A percentile compares a stretch with the other conserved stretches of the same genome.
These are phyloP conservation scores for Aspergillus steynii DNA, from an alignment of 495 filamentous ascomycete species.

Conservation along the genomic window DNA sequence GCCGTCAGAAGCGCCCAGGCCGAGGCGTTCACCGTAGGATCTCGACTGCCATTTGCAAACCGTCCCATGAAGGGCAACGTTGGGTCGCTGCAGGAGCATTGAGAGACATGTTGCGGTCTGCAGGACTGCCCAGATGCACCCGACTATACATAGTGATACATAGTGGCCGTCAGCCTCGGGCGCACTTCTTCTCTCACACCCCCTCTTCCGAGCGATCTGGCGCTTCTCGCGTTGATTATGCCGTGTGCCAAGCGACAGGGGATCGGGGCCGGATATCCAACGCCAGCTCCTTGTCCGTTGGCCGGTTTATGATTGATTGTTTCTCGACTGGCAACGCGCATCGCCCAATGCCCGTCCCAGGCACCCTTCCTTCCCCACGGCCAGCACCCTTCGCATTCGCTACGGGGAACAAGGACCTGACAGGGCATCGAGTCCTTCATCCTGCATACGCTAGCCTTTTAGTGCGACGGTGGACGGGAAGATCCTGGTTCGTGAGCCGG, in stretches of 20 bases:
- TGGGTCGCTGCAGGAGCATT: not conserved
- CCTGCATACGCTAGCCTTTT: not conserved
- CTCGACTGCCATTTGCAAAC: conserved; percentile 20
- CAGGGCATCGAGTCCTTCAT: not conserved
- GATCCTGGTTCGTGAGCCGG: not conserved
- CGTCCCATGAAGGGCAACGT: conserved; percentile 12
- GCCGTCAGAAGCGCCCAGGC: conserved; percentile 28
- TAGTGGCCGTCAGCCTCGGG: not conserved
- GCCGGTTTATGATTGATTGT: not conserved
- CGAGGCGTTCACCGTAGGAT: conserved; percentile 30
- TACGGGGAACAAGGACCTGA: not conserved
- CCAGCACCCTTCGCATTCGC: not conserved
- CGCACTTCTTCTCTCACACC: not conserved
- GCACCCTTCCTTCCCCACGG: too few species aligned
- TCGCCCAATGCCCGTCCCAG: not conserved
- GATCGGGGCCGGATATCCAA: not conserved
- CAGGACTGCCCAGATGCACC: not conserved
- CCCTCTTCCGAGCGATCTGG: not conserved
- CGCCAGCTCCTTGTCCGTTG: not conserved
- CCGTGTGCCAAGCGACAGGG: conserved; percentile 3
- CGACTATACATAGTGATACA: not conserved
- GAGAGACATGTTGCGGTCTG: not conserved
- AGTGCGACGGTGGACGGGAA: not conserved
- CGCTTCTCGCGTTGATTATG: not conserved
- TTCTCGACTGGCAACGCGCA: too few species aligned